Base-by-base conservation (phyloP, 768 basidiomycete genomes). In the Russula sp. region DNA sequence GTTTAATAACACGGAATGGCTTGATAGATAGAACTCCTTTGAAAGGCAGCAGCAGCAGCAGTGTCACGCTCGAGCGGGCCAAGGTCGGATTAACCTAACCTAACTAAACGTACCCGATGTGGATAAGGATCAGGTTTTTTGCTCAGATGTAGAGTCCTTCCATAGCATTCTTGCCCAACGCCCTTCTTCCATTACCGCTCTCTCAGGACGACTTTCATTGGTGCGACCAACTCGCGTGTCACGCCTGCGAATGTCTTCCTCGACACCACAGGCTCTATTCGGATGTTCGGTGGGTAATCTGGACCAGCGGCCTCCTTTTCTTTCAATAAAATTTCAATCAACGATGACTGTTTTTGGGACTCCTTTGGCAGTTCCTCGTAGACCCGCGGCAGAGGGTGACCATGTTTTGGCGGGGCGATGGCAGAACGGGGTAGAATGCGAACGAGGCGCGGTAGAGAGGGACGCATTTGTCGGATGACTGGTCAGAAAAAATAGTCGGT, bases 231-330 rank as follows among this genome's bases (percentile, higher is more conserved):
- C 2, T 74, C 74, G 35, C 71, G 72, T 20, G 74, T 74, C 0
- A 79, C 75, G 25, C 75, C 74, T 42, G 72, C 72, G 51, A 80
- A 77, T 18, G 70, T 72, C 45, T 70, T 71, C 67, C 71, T 76
- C 41, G 71, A 72, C 50, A 80, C 65, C 46, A 76, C 61, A 1
- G 79, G 76, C 66, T 83, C 81, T 43, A 83, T 76, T 41, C 81
- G 78, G 49, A 83, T 72, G 56, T 83, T 83, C 32, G 70, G 63
- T 2, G 81, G 81, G 72, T 76, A 83, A n/a, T 65, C 65, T 10
- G 69, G 69, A 4, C 77, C 78, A 0, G 74, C 70, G 34, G 73
- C 73, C 25, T 69, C 66, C 67, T 79, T 75, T 34, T 74, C 74
- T 58, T 75, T 72, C 59, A 73, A 70, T 45, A 83, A 75, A 18